Conservation (phyloP, 2,329 filamentous ascomycete genomes). For the Hypoxylon sp. region DNA sequence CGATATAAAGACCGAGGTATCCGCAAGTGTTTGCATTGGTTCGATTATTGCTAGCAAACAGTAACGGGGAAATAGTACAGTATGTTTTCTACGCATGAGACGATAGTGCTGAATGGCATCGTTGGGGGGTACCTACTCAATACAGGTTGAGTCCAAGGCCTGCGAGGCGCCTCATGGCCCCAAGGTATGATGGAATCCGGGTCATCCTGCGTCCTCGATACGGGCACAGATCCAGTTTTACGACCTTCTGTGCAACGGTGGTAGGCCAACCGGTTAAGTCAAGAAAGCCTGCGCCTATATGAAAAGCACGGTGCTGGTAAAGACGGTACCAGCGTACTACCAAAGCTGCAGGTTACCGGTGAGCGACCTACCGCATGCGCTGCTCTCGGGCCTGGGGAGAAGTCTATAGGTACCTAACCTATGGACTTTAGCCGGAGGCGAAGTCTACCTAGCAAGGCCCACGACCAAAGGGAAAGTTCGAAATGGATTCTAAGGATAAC, state of each 20-base stretch:
- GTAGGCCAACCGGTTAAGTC: constrained; percentile 41
- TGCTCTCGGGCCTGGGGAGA: constrained; percentile 19
- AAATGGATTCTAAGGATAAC: constrained; percentile 36
- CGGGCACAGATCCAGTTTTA: constrained; percentile 35
- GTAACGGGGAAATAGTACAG: constrained; percentile 12
- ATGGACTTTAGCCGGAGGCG: constrained; percentile 44
- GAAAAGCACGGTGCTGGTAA: constrained; percentile 32
- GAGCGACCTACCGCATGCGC: constrained; percentile 35
- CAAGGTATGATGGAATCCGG: constrained; percentile 26
- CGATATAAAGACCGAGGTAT: constrained; percentile 17
- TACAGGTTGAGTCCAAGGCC: constrained; percentile 16
- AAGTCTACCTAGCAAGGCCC: constrained; percentile 19
- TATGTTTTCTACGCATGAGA: constrained; percentile 19
- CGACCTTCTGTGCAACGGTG: constrained; percentile 37
- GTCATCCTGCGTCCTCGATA: constrained; percentile 33
- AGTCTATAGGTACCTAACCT: constrained; percentile 21
- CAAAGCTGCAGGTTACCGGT: constrained; percentile 47
- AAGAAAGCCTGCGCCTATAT: constrained; percentile 18
- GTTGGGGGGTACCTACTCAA: constrained; percentile 10
- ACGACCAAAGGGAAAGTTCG: constrained; percentile 20
- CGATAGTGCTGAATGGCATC: constrained; percentile 15
- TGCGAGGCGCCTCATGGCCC: constrained; percentile 12
- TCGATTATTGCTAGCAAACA: constrained; percentile 28
- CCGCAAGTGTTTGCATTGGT: constrained; percentile 17
- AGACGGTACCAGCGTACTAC: constrained; percentile 42